Evolutionary conservation across 1,139 yeast genomes (phyloP).

Genomic region (Candida albicans): DNA sequence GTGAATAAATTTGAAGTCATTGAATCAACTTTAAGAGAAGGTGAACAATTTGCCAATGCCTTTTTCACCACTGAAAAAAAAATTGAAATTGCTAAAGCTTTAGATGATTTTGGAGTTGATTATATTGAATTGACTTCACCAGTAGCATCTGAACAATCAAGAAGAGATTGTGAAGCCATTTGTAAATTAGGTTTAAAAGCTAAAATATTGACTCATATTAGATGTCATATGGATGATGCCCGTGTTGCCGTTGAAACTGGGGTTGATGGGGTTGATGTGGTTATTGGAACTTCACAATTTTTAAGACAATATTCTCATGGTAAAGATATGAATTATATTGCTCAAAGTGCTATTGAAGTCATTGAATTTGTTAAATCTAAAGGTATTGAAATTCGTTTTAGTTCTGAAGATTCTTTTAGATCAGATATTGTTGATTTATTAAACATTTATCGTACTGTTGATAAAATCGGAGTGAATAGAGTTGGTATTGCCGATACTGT

Average conservation of each 20-base stretch:
- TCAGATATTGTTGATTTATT: conserved; percentile 93
- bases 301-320: conserved; percentile 95
- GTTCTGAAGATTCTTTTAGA: conserved; percentile 97
- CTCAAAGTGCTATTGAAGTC: conserved; percentile 94
- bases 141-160: conserved; percentile 93
- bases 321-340: conserved; percentile 97
- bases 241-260: conserved; percentile 96
- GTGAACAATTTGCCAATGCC: conserved; percentile 98
- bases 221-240: conserved; percentile 99
- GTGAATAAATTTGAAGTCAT: conserved; percentile 88
- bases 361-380: conserved; percentile 96
- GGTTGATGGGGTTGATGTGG: conserved; percentile 98
- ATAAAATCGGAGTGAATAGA: conserved; percentile 96
- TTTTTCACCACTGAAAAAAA: conserved; percentile 93
- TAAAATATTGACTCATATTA: conserved; percentile 85
- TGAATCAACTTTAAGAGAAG: conserved; percentile 95
- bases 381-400: conserved; percentile 95
- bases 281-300: conserved; percentile 95
- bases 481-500: conserved; percentile 99
- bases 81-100: conserved; percentile 95
- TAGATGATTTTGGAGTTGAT: conserved; percentile 97
- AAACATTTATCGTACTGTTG: conserved; percentile 94
- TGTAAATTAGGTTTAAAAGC: conserved; percentile 96
- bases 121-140: conserved; percentile 97
- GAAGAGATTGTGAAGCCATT: conserved; percentile 94